These are phyloP conservation scores for Amanita phalloides DNA, from an alignment of 768 basidiomycete genomes.

Conservation along the genomic window DNA sequence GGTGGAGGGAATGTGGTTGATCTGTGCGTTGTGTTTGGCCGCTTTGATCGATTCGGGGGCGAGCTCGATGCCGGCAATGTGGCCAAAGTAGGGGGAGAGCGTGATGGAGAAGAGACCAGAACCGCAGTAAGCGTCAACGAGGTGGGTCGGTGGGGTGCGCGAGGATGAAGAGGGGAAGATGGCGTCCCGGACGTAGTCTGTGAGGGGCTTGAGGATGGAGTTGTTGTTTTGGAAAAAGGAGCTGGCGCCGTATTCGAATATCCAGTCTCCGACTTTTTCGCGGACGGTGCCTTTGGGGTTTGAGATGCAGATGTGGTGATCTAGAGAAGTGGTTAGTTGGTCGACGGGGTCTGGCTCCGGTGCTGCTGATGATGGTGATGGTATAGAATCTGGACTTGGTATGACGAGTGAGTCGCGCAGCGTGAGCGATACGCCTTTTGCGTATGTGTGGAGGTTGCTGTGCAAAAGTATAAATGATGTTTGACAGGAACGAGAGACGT, in stretches of 20 bases:
- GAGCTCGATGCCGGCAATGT: slow-evolving; percentile 86
- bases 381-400: slow-evolving; percentile 7
- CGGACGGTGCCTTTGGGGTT: slow-evolving; percentile 74
- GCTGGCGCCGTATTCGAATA: slow-evolving; percentile 79
- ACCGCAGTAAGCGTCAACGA: slow-evolving; percentile 94
- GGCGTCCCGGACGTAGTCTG: slow-evolving; percentile 71
- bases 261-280: slow-evolving; percentile 69
- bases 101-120: slow-evolving; percentile 81
- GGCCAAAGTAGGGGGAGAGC: slow-evolving; percentile 62
- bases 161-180: slow-evolving; percentile 35
- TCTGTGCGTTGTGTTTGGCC: slow-evolving; percentile 53
- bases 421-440: slow-evolving; percentile 81
- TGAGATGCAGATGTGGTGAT: slow-evolving; percentile 71
- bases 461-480: slow-evolving; percentile 2
- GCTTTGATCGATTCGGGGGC: slow-evolving; percentile 58
- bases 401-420: slow-evolving; percentile 64
- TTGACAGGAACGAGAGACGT: neutral
- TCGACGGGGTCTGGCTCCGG: slow-evolving; percentile 19
- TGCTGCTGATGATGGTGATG: neutral
- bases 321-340: slow-evolving; percentile 26
- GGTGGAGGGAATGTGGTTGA: slow-evolving; percentile 46
- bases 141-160: slow-evolving; percentile 50
- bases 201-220: slow-evolving; percentile 74
- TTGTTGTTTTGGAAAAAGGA: slow-evolving; percentile 99
- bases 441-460: slow-evolving; percentile 75